Conservation (phyloP, 768 basidiomycete species). For the Lactifluus echinatus region DNA sequence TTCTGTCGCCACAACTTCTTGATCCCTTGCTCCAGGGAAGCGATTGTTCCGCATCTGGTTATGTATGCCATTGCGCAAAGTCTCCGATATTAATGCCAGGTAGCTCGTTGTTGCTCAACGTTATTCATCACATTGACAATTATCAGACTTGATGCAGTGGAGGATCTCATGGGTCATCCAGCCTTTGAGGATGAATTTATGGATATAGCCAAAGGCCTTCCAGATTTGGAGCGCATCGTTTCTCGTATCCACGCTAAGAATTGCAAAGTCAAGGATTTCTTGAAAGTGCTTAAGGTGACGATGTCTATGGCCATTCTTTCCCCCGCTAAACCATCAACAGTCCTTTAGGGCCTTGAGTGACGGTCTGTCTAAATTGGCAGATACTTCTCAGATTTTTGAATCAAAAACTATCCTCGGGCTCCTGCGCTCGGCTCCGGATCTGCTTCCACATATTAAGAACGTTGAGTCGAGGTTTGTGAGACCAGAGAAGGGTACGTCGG, state of each 20-base stretch:
- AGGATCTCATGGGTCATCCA: constrained; percentile 78
- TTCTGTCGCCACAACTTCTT: neutral
- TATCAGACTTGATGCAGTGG: constrained; percentile 81
- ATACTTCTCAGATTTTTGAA: constrained; percentile 63
- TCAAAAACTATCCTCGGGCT: constrained; percentile 70
- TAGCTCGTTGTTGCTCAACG: constrained; percentile 23
- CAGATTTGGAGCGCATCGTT: constrained; percentile 89
- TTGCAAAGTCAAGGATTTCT: constrained; percentile 80
- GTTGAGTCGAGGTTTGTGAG: constrained; percentile 63
- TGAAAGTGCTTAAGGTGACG: constrained; percentile 65
- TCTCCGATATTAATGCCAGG: constrained; percentile 83
- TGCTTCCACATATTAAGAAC: constrained; percentile 60
- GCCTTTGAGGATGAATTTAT: constrained; percentile 72
- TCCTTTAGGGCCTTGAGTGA: constrained; percentile 67
- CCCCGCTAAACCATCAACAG: constrained; percentile 29
- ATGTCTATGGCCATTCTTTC: neutral
- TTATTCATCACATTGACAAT: neutral
- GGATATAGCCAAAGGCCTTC: constrained; percentile 68
- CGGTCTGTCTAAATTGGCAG: constrained; percentile 53
- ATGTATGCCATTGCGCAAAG: constrained; percentile 80
- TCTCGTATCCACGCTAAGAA: constrained; percentile 93
- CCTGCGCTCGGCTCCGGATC: constrained; percentile 73
- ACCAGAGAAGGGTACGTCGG: constrained; percentile 48
- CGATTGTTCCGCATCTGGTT: constrained; percentile 96
- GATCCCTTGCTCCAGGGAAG: constrained; percentile 49